phyloP scores from a whole-genome alignment of 352 stramenopile genomes.

The Phytophthora melonis region DNA sequence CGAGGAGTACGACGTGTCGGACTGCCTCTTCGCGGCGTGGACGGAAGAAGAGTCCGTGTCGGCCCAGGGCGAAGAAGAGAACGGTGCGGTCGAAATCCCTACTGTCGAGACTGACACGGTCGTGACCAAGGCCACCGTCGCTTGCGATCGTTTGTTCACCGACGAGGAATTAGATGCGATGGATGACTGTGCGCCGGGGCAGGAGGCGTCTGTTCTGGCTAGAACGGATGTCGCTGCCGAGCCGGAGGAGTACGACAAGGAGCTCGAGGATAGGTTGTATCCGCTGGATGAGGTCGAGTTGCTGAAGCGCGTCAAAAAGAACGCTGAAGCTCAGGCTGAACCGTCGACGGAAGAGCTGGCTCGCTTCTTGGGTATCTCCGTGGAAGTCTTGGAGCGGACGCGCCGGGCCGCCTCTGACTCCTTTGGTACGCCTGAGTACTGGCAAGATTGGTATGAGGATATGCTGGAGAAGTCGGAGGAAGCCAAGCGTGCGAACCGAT shows the following conservation, averaged over 20 bases:
- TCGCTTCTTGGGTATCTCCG: neutral
- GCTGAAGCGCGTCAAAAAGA: too few species aligned
- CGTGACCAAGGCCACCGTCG: neutral
- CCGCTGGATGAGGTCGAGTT: slow-evolving; percentile 12
- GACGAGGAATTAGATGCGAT: neutral
- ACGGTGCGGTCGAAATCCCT: neutral
- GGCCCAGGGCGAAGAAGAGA: too few species aligned
- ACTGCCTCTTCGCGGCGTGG: neutral
- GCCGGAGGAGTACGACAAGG: slow-evolving; percentile 3
- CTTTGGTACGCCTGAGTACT: slow-evolving; percentile 2
- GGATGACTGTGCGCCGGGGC: neutral
- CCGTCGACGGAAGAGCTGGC: neutral
- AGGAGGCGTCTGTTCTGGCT: neutral
- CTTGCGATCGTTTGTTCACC: neutral
- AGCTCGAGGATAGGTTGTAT: slow-evolving; percentile 5
- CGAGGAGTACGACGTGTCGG: neutral
- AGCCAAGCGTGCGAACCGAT: slow-evolving; percentile 7
- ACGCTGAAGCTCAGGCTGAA: neutral
- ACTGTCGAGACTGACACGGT: neutral
- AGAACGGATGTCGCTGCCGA: neutral
- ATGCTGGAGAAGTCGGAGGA: slow-evolving; percentile 1
- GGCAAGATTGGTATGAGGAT: neutral
- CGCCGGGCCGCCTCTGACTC: too few species aligned
- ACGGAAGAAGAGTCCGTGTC: neutral
- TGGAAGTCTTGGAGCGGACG: neutral